Conservation (phyloP, 352 stramenopile genomes). For the Phytophthora syringae region DNA sequence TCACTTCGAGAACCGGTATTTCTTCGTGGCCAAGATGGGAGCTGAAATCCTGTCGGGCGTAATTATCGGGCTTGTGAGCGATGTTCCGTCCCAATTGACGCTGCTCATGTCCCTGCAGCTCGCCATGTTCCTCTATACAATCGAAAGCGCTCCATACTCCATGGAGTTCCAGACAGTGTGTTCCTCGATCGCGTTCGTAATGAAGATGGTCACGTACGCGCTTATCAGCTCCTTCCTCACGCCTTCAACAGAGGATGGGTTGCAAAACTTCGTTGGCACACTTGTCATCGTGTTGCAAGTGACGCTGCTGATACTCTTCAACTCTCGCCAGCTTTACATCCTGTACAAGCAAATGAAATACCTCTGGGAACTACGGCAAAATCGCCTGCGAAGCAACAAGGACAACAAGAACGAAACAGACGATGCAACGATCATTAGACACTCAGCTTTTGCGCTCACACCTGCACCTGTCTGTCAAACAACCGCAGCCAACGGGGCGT, state of each 20-base stretch:
- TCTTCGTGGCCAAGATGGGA: slow-evolving; percentile 83
- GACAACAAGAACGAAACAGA: slow-evolving; percentile 30
- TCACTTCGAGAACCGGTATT: slow-evolving; percentile 63
- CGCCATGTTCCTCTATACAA: slow-evolving; percentile 75
- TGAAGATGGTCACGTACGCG: slow-evolving; percentile 86
- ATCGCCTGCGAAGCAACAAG: slow-evolving; percentile 39
- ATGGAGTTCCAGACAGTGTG: slow-evolving; percentile 79
- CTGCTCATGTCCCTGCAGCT: slow-evolving; percentile 77
- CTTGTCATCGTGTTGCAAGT: slow-evolving; percentile 75
- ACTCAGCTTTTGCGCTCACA: slow-evolving; percentile 45
- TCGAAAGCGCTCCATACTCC: slow-evolving; percentile 69
- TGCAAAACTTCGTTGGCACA: slow-evolving; percentile 68
- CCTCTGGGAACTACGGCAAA: slow-evolving; percentile 56
- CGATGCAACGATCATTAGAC: slow-evolving; percentile 39
- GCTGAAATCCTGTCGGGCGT: slow-evolving; percentile 76
- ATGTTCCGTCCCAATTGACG: slow-evolving; percentile 78
- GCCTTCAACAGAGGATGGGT: slow-evolving; percentile 42
- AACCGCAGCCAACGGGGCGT: slow-evolving; percentile 18
- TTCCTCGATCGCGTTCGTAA: slow-evolving; percentile 73
- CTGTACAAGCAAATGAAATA: slow-evolving; percentile 81
- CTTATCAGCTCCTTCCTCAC: slow-evolving; percentile 84
- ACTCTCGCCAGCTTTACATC: slow-evolving; percentile 79
- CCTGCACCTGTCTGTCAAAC: slow-evolving; percentile 38
- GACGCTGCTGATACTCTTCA: slow-evolving; percentile 72
- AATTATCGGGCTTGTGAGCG: slow-evolving; percentile 75